Percentiles rank a stretch among this genome's conserved stretches.
phyloP scores from a whole-genome alignment of 306 rosid species.

The Dicorynia guianensis region DNA sequence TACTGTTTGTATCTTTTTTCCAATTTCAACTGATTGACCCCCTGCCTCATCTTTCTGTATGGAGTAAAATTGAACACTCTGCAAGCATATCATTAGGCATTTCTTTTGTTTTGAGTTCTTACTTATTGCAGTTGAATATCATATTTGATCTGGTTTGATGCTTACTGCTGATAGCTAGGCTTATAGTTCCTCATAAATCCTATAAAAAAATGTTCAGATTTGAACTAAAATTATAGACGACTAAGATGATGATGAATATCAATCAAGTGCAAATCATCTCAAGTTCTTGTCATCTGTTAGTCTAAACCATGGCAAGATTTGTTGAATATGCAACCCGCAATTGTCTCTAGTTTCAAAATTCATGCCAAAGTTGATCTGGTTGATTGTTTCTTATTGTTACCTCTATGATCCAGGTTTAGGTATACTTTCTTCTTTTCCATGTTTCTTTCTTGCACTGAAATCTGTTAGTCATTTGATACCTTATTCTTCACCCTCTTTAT shows the following conservation, averaged over 20 bases:
- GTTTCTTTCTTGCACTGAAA: conserved; percentile 16
- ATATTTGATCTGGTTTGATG: conserved; percentile 14
- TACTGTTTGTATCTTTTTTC: conserved; percentile 17
- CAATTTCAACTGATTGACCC: conserved; percentile 8
- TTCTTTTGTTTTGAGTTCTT: conserved; percentile 8
- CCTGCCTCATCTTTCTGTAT: conserved; percentile 1
- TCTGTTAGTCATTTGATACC: neutral
- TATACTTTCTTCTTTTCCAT: conserved; percentile 30
- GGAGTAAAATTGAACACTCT: neutral
- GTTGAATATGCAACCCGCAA: conserved; percentile 3
- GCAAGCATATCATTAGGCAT: neutral
- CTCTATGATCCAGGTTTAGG: conserved; percentile 16
- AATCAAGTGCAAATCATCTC: conserved; percentile 1
- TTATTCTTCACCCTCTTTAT: neutral
- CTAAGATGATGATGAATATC: conserved; percentile 17
- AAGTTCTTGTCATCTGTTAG: neutral
- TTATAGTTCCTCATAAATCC: conserved; percentile 9
- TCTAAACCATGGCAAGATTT: conserved; percentile 14
- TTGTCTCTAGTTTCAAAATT: conserved; percentile 4
- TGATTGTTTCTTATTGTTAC: conserved; percentile 14
- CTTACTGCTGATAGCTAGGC: conserved; percentile 28
- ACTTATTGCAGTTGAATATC: conserved; percentile 15
- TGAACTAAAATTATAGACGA: conserved; percentile 18
- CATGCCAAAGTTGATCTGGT: neutral
- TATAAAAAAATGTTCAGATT: too few species aligned